phyloP scores from a whole-genome alignment of 108 stramenopile species.

The Pseudonitzschia multistriata region DNA sequence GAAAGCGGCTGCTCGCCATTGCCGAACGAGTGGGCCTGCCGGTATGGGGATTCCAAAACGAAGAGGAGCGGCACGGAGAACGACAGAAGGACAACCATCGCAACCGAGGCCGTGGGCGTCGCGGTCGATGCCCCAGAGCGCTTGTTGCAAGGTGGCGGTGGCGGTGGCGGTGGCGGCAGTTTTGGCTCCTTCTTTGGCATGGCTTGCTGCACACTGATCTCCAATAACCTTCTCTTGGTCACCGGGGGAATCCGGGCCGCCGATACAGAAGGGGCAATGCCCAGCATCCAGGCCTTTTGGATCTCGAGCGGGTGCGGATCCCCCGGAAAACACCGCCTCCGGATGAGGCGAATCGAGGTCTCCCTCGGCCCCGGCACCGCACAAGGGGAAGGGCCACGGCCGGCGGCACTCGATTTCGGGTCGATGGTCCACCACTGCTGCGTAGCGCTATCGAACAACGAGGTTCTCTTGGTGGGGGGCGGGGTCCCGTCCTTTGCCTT shows the following conservation, averaged over 20 bases:
- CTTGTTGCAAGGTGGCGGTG: background rate
- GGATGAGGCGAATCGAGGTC: background rate
- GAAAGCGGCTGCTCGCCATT: background rate
- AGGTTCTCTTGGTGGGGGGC: slow-evolving; percentile 55
- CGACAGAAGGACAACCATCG: background rate
- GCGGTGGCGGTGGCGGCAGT: too few relatives aligned
- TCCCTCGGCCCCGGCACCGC: background rate
- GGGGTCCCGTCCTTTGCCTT: slow-evolving; percentile 82
- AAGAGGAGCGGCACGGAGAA: background rate
- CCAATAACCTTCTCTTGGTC: slow-evolving; percentile 3
- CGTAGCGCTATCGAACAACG: slow-evolving; percentile 28
- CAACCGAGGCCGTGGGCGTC: background rate
- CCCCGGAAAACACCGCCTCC: background rate
- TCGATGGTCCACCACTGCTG: slow-evolving; percentile 59
- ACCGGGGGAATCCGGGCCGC: background rate
- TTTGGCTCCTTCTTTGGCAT: background rate
- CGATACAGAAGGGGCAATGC: background rate
- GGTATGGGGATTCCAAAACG: slow-evolving; percentile 2
- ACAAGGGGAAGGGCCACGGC: background rate
- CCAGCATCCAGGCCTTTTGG: slow-evolving; percentile 6
- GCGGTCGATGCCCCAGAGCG: background rate
- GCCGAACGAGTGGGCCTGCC: background rate
- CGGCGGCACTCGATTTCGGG: slow-evolving; percentile 40
- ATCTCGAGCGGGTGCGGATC: background rate
- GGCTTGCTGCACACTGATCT: slow-evolving; percentile 9